Evolutionary conservation across 805 yeast genomes (phyloP).

Genomic region (Lipomyces orientalis): DNA sequence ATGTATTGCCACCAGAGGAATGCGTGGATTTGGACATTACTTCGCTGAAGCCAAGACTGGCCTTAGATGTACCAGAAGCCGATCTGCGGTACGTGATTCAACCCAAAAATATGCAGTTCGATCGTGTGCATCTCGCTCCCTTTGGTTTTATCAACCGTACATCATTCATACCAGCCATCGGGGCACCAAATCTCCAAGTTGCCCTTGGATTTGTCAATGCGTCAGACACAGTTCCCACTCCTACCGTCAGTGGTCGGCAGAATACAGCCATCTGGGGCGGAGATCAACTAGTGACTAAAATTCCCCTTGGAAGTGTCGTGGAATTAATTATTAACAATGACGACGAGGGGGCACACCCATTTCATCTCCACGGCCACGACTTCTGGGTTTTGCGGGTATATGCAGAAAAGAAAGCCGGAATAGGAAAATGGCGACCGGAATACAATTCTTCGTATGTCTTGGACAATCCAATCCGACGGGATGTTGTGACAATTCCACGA

Average conservation of each 20-base stretch:
- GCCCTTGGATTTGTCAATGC: conserved; percentile 37
- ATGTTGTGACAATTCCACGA: conserved; percentile 70
- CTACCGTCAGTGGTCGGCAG: conserved; percentile 62
- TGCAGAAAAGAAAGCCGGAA: conserved; percentile 27
- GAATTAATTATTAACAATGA: conserved; percentile 79
- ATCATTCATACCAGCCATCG: conserved; percentile 39
- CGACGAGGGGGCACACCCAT: conserved; percentile 81
- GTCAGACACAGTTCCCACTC: conserved; percentile 41
- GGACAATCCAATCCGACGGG: conserved; percentile 80
- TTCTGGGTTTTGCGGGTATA: conserved; percentile 64
- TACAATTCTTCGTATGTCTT: conserved; percentile 52
- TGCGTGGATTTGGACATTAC: conserved; percentile 17
- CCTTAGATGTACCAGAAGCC: conserved; percentile 12
- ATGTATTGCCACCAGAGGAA: conserved; percentile 12
- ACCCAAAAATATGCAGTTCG: conserved; percentile 21
- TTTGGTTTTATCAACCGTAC: conserved; percentile 48
- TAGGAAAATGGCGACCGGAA: conserved; percentile 26
- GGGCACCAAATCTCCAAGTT: conserved; percentile 42
- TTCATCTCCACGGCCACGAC: conserved; percentile 79
- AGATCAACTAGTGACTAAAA: conserved; percentile 62
- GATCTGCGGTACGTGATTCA: conserved; percentile 12
- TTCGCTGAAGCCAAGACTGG: conserved; percentile 7
- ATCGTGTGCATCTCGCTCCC: conserved; percentile 29
- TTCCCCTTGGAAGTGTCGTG: conserved; percentile 66
- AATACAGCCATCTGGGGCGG: conserved; percentile 70